Evolutionary conservation across 805 yeast genomes (phyloP), one percentile per base, ranked within the genome.

Genomic region (Yarrowia yakushimensis): DNA sequence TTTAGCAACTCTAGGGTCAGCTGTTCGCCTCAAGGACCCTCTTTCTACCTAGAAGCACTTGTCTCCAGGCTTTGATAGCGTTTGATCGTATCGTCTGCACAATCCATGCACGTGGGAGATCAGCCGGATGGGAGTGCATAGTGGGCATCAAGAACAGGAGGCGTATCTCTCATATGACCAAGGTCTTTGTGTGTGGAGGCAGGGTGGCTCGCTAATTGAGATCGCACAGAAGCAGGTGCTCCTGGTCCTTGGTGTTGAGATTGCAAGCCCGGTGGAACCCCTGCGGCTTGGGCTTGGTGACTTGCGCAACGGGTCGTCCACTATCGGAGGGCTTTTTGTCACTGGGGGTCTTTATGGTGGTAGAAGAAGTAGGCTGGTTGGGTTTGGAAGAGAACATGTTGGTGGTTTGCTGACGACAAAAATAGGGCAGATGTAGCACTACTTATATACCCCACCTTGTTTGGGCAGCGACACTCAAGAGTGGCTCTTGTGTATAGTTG

Each of bases 181-280:
- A 30, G 31, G 48, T 25, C 50, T 10, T 28, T 18, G 48, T 30
- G 18, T 30, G n/a, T 30, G 25, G 22, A 20, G 9, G 37, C 18
- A 6, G n/a, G 3, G 37, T 17, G 10, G 7, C 18, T 45, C 34
- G 13, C 54, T 46, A 48, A 15, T 48, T 48, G 28, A 48, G 39
- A 48, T 48, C 55, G 10, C 55, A 48, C 28, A 48, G 28, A 15
- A 48, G 39, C 39, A 48, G 11, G 34, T 48, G 55, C 39, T 48
- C 55, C 55, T 15, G 27, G 23, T 48, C 55, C 39, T 48, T 48
- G 18, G 55, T 48, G 55, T 48, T 33, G 41, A 48, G 28, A 23
- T 48, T 48, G 30, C 55, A 48, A 15, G 37, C 39, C 3, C 20
- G 7, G 20, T 10, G 15, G 20, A 48, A 23, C 7, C 39, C 39